phyloP scores from a whole-genome alignment of 208 protist species.

The Acanthamoeba castellanii region DNA sequence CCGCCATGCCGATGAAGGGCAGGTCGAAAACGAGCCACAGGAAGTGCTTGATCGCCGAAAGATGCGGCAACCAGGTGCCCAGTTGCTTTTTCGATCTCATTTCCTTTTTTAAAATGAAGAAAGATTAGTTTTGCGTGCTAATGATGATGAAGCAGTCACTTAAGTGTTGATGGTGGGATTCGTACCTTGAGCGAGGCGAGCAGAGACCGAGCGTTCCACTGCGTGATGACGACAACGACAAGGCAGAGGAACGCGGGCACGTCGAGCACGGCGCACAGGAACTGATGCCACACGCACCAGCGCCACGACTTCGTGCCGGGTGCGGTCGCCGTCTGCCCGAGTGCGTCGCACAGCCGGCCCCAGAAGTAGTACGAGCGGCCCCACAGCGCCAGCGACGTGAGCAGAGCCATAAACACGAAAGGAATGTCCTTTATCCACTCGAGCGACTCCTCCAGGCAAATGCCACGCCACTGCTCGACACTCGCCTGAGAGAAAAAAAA shows the following conservation, averaged over 20 bases:
- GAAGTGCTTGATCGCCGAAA: neutral
- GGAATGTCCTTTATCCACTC: slow-evolving; percentile 7
- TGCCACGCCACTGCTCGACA: neutral
- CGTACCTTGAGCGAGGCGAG: neutral
- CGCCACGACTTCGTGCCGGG: neutral
- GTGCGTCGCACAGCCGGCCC: neutral
- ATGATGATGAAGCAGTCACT: too few species aligned
- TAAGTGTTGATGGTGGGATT: neutral
- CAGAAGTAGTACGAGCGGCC: slow-evolving; percentile 33
- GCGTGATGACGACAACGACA: neutral
- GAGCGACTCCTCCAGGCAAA: neutral
- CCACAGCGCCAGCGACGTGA: slow-evolving; percentile 6
- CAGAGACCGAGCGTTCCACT: neutral
- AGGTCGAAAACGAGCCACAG: neutral
- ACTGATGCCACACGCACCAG: neutral
- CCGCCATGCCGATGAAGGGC: neutral
- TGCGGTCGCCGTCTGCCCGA: neutral
- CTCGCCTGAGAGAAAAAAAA: neutral
- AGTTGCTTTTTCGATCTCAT: neutral
- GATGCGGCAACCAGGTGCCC: neutral
- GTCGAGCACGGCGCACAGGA: slow-evolving; percentile 2
- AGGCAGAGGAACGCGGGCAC: slow-evolving; percentile 3
- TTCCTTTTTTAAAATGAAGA: neutral
- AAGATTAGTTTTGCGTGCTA: neutral
- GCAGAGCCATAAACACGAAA: neutral